Evolutionary conservation across 805 yeast species (phyloP).

Genomic region (Starmerella vitae): DNA sequence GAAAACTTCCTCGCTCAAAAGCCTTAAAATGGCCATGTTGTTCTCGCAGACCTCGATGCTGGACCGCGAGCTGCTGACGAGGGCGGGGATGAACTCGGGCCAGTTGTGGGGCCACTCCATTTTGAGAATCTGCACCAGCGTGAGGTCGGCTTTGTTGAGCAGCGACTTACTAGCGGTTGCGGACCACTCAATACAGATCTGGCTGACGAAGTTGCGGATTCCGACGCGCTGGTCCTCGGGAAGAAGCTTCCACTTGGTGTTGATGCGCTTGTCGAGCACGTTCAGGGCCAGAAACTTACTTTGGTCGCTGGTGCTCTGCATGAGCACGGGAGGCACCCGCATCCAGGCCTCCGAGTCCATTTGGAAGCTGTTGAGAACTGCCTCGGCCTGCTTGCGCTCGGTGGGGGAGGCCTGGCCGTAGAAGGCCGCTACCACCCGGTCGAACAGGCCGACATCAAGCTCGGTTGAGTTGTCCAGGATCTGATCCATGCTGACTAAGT

Average conservation of each 20-base stretch:
- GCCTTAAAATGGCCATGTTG: conserved; percentile 81
- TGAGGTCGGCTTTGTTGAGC: conserved; percentile 84
- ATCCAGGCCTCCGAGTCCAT: conserved; percentile 95
- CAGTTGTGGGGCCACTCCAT: conserved; percentile 99
- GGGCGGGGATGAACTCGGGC: conserved; percentile 94
- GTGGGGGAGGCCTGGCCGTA: conserved; percentile 44
- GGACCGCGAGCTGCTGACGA: conserved; percentile 69
- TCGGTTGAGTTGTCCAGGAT: conserved; percentile 78
- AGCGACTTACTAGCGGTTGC: conserved; percentile 67
- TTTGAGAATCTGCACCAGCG: conserved; percentile 83
- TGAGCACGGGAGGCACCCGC: conserved; percentile 76
- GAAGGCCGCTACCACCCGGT: conserved; percentile 71
- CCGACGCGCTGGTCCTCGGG: conserved; percentile 84
- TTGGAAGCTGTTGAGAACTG: conserved; percentile 45
- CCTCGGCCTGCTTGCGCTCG: conserved; percentile 34
- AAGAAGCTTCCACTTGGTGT: conserved; percentile 83
- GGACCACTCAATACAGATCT: conserved; percentile 85
- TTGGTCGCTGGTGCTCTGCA: conserved; percentile 61
- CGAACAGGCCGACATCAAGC: conserved; percentile 65
- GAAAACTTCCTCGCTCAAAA: conserved; percentile 89
- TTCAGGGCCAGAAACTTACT: conserved; percentile 85
- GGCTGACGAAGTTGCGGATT: conserved; percentile 82
- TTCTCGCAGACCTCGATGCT: conserved; percentile 92
- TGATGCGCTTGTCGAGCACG: conserved; percentile 77
- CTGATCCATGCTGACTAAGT: conserved; percentile 64